Evolutionary conservation across 2,329 filamentous ascomycete genomes (phyloP).

Genomic region (Cladosporium sphaerospermum): DNA sequence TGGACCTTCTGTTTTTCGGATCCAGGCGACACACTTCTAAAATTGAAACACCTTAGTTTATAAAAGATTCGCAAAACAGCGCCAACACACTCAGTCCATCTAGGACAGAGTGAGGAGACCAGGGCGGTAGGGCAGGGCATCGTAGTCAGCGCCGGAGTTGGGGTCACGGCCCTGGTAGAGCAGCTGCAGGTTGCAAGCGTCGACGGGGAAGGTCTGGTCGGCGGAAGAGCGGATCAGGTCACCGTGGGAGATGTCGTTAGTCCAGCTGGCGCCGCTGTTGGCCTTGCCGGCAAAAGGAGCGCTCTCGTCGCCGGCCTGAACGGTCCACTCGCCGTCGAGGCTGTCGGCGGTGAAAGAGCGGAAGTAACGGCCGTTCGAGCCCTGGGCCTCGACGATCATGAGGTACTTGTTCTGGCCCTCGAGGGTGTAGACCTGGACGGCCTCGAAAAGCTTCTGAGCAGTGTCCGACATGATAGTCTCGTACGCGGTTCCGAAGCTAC

Average conservation of each 20-base stretch:
- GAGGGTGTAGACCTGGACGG: slow-evolving; percentile 60
- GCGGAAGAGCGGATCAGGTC: slow-evolving; percentile 52
- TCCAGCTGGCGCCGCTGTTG: slow-evolving; percentile 60
- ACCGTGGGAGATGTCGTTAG: slow-evolving; percentile 61
- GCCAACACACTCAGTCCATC: background rate
- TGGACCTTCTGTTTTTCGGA: too few relatives aligned
- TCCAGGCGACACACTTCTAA: too few relatives aligned
- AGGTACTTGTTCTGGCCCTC: slow-evolving; percentile 52
- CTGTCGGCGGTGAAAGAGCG: slow-evolving; percentile 58
- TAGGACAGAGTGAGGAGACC: slow-evolving; percentile 47
- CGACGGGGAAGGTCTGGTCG: slow-evolving; percentile 58
- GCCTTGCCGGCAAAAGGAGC: slow-evolving; percentile 61
- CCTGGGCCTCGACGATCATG: slow-evolving; percentile 62
- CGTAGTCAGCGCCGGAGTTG: slow-evolving; percentile 42
- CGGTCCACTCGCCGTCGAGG: slow-evolving; percentile 53
- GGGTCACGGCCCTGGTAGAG: slow-evolving; percentile 56
- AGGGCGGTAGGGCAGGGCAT: slow-evolving; percentile 48
- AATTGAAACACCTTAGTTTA: background rate
- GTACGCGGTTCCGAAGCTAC: slow-evolving; percentile 49
- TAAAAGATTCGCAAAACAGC: background rate
- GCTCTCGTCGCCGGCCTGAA: slow-evolving; percentile 50
- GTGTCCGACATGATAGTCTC: slow-evolving; percentile 49
- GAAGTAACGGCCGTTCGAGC: slow-evolving; percentile 55
- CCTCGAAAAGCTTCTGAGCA: slow-evolving; percentile 56
- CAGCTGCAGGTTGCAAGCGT: slow-evolving; percentile 59